Conservation (phyloP, 768 basidiomycete genomes). For the Punctularia strigosozonata region DNA sequence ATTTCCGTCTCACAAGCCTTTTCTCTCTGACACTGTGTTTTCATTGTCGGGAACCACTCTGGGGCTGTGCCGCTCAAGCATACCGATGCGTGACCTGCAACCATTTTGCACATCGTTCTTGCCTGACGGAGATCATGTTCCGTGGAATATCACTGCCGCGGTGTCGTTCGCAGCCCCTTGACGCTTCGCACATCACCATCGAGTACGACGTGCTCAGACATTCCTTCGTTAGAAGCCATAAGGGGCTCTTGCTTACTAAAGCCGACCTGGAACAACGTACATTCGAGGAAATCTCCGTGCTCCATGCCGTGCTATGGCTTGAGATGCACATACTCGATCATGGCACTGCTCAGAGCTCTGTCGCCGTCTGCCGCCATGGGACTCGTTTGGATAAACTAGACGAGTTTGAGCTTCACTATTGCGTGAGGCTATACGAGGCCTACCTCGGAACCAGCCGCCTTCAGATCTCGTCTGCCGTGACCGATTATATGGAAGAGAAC, state of each 20-base stretch:
- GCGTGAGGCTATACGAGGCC: constrained; percentile 37
- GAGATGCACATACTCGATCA: constrained; percentile 58
- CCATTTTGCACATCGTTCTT: constrained; percentile 46
- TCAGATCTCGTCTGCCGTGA: constrained; percentile 31
- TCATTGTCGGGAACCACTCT: constrained; percentile 56
- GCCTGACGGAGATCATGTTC: constrained; percentile 23
- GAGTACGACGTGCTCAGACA: constrained; percentile 37
- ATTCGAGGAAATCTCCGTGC: constrained; percentile 62
- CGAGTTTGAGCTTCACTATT: constrained; percentile 50
- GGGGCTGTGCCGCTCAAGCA: constrained; percentile 58
- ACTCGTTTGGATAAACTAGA: constrained; percentile 20
- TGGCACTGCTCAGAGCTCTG: constrained; percentile 54
- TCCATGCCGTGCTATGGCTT: constrained; percentile 46
- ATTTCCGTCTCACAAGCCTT: constrained; percentile 46
- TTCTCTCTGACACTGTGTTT: constrained; percentile 69
- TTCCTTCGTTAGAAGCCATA: constrained; percentile 46
- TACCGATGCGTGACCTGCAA: constrained; percentile 52
- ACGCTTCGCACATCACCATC: constrained; percentile 39
- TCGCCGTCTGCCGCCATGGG: constrained; percentile 35
- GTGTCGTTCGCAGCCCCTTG: constrained; percentile 28
- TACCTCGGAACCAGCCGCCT: constrained; percentile 32
- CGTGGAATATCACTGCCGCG: constrained; percentile 14
- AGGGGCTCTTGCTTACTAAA: constrained; percentile 27
- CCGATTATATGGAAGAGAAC: constrained; percentile 45
- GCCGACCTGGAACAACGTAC: constrained; percentile 34